Percentiles rank a stretch among this genome's conserved stretches.
These are phyloP conservation scores for Yamadazyma takamatsuzukensis DNA, from an alignment of 805 yeast genomes.

Conservation along the genomic window DNA sequence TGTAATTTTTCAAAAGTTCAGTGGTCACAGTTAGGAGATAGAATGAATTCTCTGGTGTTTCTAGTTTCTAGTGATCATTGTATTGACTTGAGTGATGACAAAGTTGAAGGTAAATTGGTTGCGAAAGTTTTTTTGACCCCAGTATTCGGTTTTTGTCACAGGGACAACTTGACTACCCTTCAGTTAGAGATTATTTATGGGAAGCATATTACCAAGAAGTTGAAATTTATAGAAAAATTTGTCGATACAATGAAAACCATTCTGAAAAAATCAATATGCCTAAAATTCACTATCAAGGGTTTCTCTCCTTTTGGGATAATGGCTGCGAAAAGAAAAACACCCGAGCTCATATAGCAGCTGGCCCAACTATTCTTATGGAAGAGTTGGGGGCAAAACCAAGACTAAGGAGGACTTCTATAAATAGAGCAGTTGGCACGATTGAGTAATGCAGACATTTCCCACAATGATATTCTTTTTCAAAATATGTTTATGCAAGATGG, in stretches of 20 bases:
- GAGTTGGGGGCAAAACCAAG: not conserved
- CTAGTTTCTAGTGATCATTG: not conserved
- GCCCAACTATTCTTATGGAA: slow-evolving; percentile 1
- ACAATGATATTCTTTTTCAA: not conserved
- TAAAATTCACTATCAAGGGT: not conserved
- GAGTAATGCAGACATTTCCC: not conserved
- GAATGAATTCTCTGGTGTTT: not conserved
- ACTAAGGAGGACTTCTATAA: not conserved
- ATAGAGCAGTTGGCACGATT: not conserved
- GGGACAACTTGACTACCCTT: not conserved
- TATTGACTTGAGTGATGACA: not conserved
- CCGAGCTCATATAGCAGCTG: not conserved
- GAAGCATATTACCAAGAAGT: not conserved
- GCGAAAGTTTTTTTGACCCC: not conserved
- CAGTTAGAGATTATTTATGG: not conserved
- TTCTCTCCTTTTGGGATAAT: not conserved
- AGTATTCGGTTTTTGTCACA: not conserved
- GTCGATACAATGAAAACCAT: not conserved
- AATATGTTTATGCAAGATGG: not conserved
- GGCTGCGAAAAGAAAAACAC: not conserved
- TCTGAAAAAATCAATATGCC: too few relatives aligned
- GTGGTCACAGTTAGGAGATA: not conserved
- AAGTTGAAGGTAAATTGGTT: not conserved
- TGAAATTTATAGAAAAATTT: too few relatives aligned
- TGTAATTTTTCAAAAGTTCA: not conserved